Percentiles rank a stretch among this genome's conserved stretches.
phyloP scores from a whole-genome alignment of 106 monocot species.

The Chionographis japonica region DNA sequence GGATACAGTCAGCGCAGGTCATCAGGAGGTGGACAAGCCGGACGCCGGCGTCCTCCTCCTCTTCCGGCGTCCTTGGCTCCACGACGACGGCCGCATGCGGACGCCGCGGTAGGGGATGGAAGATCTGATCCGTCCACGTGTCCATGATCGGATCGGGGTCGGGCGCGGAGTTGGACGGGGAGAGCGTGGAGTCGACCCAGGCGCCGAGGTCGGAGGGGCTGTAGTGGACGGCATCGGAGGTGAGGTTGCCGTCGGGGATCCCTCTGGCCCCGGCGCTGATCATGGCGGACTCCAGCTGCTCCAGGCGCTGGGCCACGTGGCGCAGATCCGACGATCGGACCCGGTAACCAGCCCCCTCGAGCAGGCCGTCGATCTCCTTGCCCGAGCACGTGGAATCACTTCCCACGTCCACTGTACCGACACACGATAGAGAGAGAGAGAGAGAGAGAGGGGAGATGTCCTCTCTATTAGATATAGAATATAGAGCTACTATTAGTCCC shows the following conservation, averaged over 20 bases:
- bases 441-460: too few species aligned
- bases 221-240: constrained; percentile 20
- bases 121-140: too few species aligned
- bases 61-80: not conserved
- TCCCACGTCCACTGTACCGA: too few species aligned
- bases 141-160: not conserved
- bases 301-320: constrained; percentile 20
- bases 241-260: not conserved
- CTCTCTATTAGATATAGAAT: too few species aligned
- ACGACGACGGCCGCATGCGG: not conserved
- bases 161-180: not conserved
- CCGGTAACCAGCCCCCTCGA: constrained; percentile 28
- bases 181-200: constrained; percentile 32
- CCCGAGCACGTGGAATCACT: not conserved
- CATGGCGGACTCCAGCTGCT: constrained; percentile 18
- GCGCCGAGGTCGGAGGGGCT: constrained; percentile 23
- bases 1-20: constrained; percentile 38
- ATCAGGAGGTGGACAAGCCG: constrained; percentile 53
- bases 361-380: constrained; percentile 18
- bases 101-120: not conserved
- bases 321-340: constrained; percentile 38
- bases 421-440: too few species aligned
- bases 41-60: constrained; percentile 40
- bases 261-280: not conserved
- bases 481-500: too few species aligned